Evolutionary conservation across 306 rosid genomes (phyloP).

Genomic region (Citrullus amarus): DNA sequence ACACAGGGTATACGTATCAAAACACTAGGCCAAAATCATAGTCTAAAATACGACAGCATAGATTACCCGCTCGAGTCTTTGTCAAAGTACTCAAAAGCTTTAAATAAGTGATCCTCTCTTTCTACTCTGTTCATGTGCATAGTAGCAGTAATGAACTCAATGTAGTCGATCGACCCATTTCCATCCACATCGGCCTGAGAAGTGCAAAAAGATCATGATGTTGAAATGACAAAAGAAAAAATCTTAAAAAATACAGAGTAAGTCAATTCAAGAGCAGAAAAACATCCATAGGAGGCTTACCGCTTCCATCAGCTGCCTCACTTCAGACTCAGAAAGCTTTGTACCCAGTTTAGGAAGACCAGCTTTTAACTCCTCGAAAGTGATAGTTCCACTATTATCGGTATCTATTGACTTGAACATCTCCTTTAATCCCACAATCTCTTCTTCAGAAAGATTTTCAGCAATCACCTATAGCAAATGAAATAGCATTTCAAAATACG

Average conservation of each 20-base stretch:
- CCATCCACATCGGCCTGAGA: slow-evolving; percentile 95
- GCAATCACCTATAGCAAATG: slow-evolving; percentile 64
- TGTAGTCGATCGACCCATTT: slow-evolving; percentile 81
- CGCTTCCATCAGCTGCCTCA: slow-evolving; percentile 91
- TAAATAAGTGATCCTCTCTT: slow-evolving; percentile 84
- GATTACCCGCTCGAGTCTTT: slow-evolving; percentile 82
- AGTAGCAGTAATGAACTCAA: slow-evolving; percentile 89
- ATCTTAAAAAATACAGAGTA: neutral
- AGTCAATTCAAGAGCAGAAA: neutral
- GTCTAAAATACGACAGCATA: neutral
- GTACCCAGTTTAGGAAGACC: slow-evolving; percentile 91
- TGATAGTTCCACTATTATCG: slow-evolving; percentile 92
- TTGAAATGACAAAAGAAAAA: neutral
- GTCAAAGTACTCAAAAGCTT: slow-evolving; percentile 87
- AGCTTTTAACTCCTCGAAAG: slow-evolving; percentile 87
- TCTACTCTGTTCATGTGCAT: slow-evolving; percentile 97
- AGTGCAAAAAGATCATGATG: neutral
- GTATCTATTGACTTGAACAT: slow-evolving; percentile 98
- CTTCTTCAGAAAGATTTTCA: slow-evolving; percentile 95
- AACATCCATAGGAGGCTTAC: slow-evolving; percentile 24
- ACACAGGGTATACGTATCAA: neutral
- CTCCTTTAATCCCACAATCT: slow-evolving; percentile 92
- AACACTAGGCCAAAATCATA: neutral
- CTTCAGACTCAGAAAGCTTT: slow-evolving; percentile 93
- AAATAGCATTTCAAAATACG: neutral